Conservation (phyloP, 2,329 filamentous ascomycete species). For the Colletotrichum theobromicola region DNA sequence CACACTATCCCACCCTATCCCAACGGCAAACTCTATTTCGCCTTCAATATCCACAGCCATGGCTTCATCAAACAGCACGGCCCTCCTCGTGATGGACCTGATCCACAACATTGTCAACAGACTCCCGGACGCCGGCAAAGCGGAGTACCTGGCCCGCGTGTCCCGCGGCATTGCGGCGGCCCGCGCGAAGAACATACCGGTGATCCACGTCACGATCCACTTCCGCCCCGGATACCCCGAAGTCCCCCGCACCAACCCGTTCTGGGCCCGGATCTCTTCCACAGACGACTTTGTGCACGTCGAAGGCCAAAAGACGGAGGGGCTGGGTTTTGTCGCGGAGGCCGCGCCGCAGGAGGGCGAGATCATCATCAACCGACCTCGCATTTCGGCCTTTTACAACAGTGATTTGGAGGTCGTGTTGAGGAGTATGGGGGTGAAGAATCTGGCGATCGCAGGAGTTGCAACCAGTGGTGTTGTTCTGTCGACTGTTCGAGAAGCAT, state of each 20-base stretch:
- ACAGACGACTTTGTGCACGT: background rate
- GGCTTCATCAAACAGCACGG: background rate
- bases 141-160: background rate
- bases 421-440: background rate
- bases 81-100: background rate
- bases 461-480: background rate
- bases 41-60: background rate
- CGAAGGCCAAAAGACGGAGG: background rate
- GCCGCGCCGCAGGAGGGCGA: background rate
- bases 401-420: background rate
- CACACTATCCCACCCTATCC: background rate
- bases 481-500: background rate
- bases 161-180: background rate
- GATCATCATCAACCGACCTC: background rate
- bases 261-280: background rate
- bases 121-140: background rate
- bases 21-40: background rate
- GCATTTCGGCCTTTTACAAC: background rate
- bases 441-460: background rate
- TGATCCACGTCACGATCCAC: background rate
- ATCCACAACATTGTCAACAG: background rate
- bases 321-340: background rate
- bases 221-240: background rate
- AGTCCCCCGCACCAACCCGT: background rate
- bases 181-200: background rate